Evolutionary conservation across 2,329 filamentous ascomycete genomes (phyloP).

Genomic region (Colletotrichum godetiae): DNA sequence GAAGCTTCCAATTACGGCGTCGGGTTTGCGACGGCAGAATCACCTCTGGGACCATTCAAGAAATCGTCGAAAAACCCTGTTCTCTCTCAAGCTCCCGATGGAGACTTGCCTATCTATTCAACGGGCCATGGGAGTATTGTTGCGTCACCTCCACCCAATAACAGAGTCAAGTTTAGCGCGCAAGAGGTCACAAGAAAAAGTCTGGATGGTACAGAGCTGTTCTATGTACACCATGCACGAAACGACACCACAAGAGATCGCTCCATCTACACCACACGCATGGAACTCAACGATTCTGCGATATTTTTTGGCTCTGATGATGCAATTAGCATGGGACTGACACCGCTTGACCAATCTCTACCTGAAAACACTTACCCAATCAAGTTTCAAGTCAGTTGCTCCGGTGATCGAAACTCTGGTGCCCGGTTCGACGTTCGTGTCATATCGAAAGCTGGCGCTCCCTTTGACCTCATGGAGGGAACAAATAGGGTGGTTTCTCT

Average conservation of each 20-base stretch:
- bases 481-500: slow-evolving; percentile 41
- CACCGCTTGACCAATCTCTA: slow-evolving; percentile 44
- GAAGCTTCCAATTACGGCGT: slow-evolving; percentile 51
- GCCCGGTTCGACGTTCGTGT: slow-evolving; percentile 37
- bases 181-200: slow-evolving; percentile 47
- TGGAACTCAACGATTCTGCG: slow-evolving; percentile 40
- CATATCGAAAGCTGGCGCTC: slow-evolving; percentile 35
- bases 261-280: slow-evolving; percentile 47
- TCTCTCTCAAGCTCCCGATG: slow-evolving; percentile 44
- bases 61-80: slow-evolving; percentile 47
- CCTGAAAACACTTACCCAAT: slow-evolving; percentile 46
- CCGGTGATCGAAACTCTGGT: background rate
- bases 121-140: slow-evolving; percentile 49
- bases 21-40: slow-evolving; percentile 46
- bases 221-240: slow-evolving; percentile 48
- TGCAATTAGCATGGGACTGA: slow-evolving; percentile 45
- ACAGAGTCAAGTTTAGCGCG: slow-evolving; percentile 38
- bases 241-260: slow-evolving; percentile 43
- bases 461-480: slow-evolving; percentile 41
- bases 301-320: slow-evolving; percentile 42
- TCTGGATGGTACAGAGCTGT: slow-evolving; percentile 45
- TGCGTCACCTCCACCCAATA: slow-evolving; percentile 42
- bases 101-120: slow-evolving; percentile 45
- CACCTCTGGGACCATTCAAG: slow-evolving; percentile 46
- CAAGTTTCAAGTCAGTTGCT: slow-evolving; percentile 36